Percentiles rank a stretch among this genome's conserved stretches.
These are phyloP conservation scores for Irpex rosettiformis DNA, from an alignment of 1,284 basidiomycete genomes.

Conservation along the genomic window DNA sequence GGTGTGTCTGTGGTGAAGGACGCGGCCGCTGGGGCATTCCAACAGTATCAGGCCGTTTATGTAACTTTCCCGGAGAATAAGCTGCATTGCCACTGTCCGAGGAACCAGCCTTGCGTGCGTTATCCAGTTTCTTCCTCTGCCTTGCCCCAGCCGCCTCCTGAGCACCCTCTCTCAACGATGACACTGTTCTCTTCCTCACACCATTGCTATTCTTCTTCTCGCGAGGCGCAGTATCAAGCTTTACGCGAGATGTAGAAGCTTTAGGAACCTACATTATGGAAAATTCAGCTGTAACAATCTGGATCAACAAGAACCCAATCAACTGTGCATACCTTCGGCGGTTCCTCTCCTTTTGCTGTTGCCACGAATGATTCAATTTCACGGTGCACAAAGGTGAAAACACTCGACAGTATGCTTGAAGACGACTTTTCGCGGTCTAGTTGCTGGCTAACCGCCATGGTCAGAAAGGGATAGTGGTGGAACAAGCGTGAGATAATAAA, in stretches of 20 bases:
- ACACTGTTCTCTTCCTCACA: constrained; percentile 13
- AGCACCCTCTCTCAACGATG: constrained; percentile 15
- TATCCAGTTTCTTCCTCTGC: constrained; percentile 9
- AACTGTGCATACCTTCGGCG: constrained; percentile 21
- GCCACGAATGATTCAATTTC: constrained; percentile 68
- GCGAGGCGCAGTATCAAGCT: constrained; percentile 18
- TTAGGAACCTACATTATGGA: constrained; percentile 12
- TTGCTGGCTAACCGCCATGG: constrained; percentile 19
- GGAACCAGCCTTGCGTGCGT: background rate
- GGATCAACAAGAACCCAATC: background rate
- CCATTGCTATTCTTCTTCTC: constrained; percentile 12
- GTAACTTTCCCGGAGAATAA: background rate
- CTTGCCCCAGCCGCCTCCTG: constrained; percentile 16
- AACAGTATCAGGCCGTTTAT: background rate
- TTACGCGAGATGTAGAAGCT: constrained; percentile 26
- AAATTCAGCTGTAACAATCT: background rate
- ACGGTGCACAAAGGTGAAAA: constrained; percentile 64
- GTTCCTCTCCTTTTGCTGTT: constrained; percentile 52
- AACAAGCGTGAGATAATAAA: background rate
- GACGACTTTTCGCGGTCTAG: constrained; percentile 17
- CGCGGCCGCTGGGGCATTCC: background rate
- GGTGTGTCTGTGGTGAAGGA: background rate
- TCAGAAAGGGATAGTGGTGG: background rate
- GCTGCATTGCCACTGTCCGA: background rate
- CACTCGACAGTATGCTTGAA: constrained; percentile 54